Evolutionary conservation across 1,284 basidiomycete genomes (phyloP), one percentile per base, ranked within the genome.

Genomic region (Ceratobasidium sp.): DNA sequence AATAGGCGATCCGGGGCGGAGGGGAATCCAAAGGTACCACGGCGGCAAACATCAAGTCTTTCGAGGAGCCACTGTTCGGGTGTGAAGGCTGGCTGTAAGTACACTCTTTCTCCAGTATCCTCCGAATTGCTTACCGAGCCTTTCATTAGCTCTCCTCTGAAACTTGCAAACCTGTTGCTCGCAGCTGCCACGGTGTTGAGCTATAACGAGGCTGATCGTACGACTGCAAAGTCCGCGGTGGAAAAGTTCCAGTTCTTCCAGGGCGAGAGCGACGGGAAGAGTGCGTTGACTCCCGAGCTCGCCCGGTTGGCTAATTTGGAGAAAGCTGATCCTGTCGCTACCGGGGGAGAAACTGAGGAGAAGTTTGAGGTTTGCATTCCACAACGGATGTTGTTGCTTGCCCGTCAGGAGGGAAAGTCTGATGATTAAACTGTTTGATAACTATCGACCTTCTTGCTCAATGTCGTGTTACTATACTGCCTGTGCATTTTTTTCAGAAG

Each of bases 51-150:
- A 47, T 61, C 23, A 28, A 49, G 38, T 14, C 32, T 11, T 71
- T 71, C 26, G 69, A 61, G 35, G 46, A 52, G n/a, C 69, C 57
- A 2, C 49, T 71, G 9, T 49, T 71, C 28, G 69, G 44, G 43
- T 55, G 49, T 32, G 57, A 71, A 28, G 69, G 69, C 13, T 71
- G 69, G 69, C 35, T 71, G 69, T 71, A 47, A 26, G 69, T 71
- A 30, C 16, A 16, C 30, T 13, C 26, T 41, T 23, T 7, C 11
- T 32, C 18, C 3, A 28, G 4, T 1, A 43, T 4, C 21, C n/a
- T 30, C 28, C 32, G 14, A 7, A 43, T 23, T 18, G 23, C 4
- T 11, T 38, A 55, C 16, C 26, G 0, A 69, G 1, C 6, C 0
- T 35, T 18, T 3, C 7, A 2, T 41, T 52, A 71, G 69, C 1